Evolutionary conservation across 306 rosid genomes (phyloP), one percentile per base, ranked within the genome.

Genomic region (Citrullus colocynthis): DNA sequence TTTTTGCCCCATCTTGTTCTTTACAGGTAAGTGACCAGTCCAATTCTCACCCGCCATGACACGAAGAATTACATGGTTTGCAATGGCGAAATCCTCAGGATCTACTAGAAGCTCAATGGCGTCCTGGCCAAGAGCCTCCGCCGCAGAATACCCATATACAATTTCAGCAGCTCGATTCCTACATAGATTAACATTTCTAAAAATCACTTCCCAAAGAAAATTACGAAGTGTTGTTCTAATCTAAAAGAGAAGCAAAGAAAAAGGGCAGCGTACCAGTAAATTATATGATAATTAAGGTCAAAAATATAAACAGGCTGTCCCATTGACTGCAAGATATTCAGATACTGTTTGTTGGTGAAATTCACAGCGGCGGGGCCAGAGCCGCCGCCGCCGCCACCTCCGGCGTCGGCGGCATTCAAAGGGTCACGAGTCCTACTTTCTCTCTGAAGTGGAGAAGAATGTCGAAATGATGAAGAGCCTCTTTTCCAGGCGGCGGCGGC

Each of bases 111-210:
- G 89, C 78, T 83, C 90, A 75, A 88, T 45, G 69, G 87, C 89
- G 74, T 88, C 90, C 78, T 85, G 85, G 24, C 96, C 97, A 42
- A 93, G 83, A 78, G 96, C 96, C 86, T 96, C 99, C 34, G 83
- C 96, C 9, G 90, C 91, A 41, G 94, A 75, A 91, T 88, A 89
- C 71, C 99, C 98, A 81, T 88, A 96, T 17, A 91, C 76, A 69
- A 82, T 85, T 84, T 96, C 97, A 60, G 99, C 99, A 79, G 90
- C 85, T 80, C 83, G 93, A 87, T 96, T 96, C 99, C 99, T 96
- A 93, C 86, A 80, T 72, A 78, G 59, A 70, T 44, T 70, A 75
- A 65, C 39, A 62, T 51, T 37, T 52, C 63, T 80, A 84, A 74
- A 39, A 49, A 57, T 41, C 56, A 75, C 30, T 34, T 51, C 39